Evolutionary conservation across 345 rosid genomes (phyloP), one percentile per base, ranked within the genome.

Genomic region (Odontarrhena argentea): DNA sequence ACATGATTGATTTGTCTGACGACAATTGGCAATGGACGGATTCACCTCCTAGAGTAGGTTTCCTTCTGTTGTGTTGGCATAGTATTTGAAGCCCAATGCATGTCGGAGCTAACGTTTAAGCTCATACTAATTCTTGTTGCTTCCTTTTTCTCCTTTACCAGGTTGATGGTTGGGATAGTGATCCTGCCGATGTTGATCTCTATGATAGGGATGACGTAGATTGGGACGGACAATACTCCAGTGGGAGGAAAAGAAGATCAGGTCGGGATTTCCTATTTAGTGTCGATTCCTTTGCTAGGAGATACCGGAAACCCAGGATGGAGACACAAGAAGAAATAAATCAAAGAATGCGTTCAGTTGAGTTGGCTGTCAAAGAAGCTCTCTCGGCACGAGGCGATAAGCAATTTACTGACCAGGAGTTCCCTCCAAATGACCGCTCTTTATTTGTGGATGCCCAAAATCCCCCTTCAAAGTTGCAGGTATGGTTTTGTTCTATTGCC

Each of bases 101-200:
- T 52, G 32, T 42, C 18, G 66, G 44, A 37, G 65, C 55, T 36
- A 44, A 45, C 59, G 47, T 63, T 50, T 6, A 54, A 47, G 18
- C 24, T 55, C 24, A 41, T 28, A 36, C 61, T 66, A 46, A 69
- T 71, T 10, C 61, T 68, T 74, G 53, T 64, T 71, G 67, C 54
- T 55, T 73, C 67, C 30, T 66, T 71, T 55, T 18, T 60, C 50
- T 62, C 68, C 69, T 79, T 67, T 24, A 25, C 54, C 30, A 95
- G 99, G 94, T 83, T 66, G 99, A 95, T 64, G 99, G 89, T 63
- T 95, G 99, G 96, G 99, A 91, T 70, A 91, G 99, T 73, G 99
- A 91, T 76, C 96, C 93, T 35, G 96, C 87, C 18, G 99, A 95
- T 76, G 92, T 91, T 37, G 99, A 95, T 77, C 82, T 95, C 55